These are phyloP conservation scores for Protomyces inouyei DNA, from an alignment of 1,139 yeast species.

Conservation along the genomic window DNA sequence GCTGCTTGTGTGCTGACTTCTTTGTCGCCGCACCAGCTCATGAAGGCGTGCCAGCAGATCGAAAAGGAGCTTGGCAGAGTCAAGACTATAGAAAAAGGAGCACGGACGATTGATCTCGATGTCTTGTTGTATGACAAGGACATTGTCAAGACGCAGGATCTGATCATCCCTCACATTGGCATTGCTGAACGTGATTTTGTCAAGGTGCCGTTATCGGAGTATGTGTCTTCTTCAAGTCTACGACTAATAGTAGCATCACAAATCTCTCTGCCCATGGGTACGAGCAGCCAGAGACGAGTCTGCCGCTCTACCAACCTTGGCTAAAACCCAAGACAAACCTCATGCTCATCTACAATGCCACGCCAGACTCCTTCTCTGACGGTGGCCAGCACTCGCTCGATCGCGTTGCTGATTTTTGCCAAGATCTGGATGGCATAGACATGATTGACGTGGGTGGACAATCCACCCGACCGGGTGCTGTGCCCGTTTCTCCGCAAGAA, in stretches of 20 bases:
- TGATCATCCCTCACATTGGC: constrained; percentile 77
- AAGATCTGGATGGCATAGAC: constrained; percentile 49
- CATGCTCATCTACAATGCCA: constrained; percentile 84
- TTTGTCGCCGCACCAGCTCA: constrained; percentile 58
- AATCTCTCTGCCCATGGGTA: not conserved
- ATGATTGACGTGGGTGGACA: constrained; percentile 91
- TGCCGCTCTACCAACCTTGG: constrained; percentile 8
- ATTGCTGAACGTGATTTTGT: constrained; percentile 91
- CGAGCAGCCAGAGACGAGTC: not conserved
- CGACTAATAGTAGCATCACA: not conserved
- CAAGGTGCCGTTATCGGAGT: constrained; percentile 76
- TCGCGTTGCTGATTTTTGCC: constrained; percentile 46
- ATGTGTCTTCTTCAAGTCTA: not conserved
- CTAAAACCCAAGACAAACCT: constrained; percentile 40
- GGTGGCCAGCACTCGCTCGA: constrained; percentile 52
- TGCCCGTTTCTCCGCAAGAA: constrained; percentile 50
- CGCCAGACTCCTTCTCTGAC: constrained; percentile 95
- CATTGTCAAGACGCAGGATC: constrained; percentile 44
- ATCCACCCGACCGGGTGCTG: constrained; percentile 80
- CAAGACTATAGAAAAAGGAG: constrained; percentile 82
- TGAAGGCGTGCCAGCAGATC: constrained; percentile 60
- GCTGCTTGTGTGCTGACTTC: constrained; percentile 47
- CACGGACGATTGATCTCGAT: constrained; percentile 84
- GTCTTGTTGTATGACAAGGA: constrained; percentile 66
- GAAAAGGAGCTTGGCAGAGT: constrained; percentile 69